These are phyloP conservation scores for Chamaecrista fasciculata DNA, from an alignment of 306 rosid species.

Conservation along the genomic window DNA sequence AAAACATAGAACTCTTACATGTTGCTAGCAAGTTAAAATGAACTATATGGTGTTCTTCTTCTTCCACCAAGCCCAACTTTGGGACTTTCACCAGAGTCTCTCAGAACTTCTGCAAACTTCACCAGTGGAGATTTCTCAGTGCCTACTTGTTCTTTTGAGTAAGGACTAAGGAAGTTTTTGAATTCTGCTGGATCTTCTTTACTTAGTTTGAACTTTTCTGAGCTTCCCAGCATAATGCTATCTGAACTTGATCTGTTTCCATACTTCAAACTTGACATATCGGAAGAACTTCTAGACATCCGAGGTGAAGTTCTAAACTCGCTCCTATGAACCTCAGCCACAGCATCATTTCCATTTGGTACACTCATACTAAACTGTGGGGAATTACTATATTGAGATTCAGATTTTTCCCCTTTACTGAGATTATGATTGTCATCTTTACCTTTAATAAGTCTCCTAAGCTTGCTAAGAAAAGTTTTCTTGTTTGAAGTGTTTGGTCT, in stretches of 20 bases:
- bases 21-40: constrained; percentile 24
- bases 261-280: constrained; percentile 40
- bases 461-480: constrained; percentile 52
- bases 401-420: constrained; percentile 38
- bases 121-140: constrained; percentile 46
- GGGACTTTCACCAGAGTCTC: constrained; percentile 39
- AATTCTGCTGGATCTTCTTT: constrained; percentile 19
- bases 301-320: constrained; percentile 28
- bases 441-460: constrained; percentile 50
- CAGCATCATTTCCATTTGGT: constrained; percentile 34
- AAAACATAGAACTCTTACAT: background rate
- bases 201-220: constrained; percentile 33
- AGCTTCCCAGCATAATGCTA: constrained; percentile 37
- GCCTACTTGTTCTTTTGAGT: constrained; percentile 35
- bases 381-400: constrained; percentile 35
- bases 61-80: constrained; percentile 29
- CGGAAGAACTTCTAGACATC: constrained; percentile 52
- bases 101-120: constrained; percentile 74
- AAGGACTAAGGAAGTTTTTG: constrained; percentile 24
- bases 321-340: constrained; percentile 27
- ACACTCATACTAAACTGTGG: constrained; percentile 30
- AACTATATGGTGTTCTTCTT: constrained; percentile 47
- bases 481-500: constrained; percentile 43
- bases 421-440: constrained; percentile 38
- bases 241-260: constrained; percentile 35